A percentile compares a stretch with the other conserved stretches of the same genome.
These are phyloP conservation scores for Aplosporella prunicola DNA, from an alignment of 2,329 filamentous ascomycete genomes.

Conservation along the genomic window DNA sequence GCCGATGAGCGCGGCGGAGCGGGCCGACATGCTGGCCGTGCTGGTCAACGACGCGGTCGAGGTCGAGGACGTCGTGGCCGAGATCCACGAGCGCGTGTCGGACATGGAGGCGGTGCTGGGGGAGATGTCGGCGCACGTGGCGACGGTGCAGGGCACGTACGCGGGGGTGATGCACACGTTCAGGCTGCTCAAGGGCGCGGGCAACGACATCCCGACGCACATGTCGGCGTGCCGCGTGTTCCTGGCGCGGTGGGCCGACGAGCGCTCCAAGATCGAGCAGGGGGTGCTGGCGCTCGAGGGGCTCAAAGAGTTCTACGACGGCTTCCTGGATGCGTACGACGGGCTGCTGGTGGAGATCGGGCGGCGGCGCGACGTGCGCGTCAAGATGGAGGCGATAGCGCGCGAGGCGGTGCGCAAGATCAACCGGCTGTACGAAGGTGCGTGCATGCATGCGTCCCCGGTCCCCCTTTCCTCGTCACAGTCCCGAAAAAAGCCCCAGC, in stretches of 20 bases:
- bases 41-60: conserved; percentile 60
- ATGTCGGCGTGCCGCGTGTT: conserved; percentile 57
- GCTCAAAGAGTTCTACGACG: conserved; percentile 74
- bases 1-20: conserved; percentile 65
- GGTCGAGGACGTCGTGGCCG: conserved; percentile 52
- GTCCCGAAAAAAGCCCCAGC: not conserved
- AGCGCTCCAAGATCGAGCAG: conserved; percentile 61
- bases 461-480: not conserved
- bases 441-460: conserved; percentile 14
- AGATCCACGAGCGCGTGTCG: conserved; percentile 64
- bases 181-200: conserved; percentile 55
- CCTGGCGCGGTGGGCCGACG: conserved; percentile 58
- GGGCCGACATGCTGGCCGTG: conserved; percentile 73
- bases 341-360: conserved; percentile 76
- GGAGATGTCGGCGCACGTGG: conserved; percentile 54
- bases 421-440: conserved; percentile 56
- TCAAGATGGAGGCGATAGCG: conserved; percentile 64
- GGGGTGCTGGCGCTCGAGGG: conserved; percentile 63
- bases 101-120: conserved; percentile 67
- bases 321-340: conserved; percentile 77
- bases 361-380: conserved; percentile 61
- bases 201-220: conserved; percentile 54
- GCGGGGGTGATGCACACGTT: conserved; percentile 1
- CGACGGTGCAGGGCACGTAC: conserved; percentile 38
- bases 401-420: conserved; percentile 69